Evolutionary conservation across 2,329 filamentous ascomycete species (phyloP).

Genomic region (Cordyceps fumosorosea): DNA sequence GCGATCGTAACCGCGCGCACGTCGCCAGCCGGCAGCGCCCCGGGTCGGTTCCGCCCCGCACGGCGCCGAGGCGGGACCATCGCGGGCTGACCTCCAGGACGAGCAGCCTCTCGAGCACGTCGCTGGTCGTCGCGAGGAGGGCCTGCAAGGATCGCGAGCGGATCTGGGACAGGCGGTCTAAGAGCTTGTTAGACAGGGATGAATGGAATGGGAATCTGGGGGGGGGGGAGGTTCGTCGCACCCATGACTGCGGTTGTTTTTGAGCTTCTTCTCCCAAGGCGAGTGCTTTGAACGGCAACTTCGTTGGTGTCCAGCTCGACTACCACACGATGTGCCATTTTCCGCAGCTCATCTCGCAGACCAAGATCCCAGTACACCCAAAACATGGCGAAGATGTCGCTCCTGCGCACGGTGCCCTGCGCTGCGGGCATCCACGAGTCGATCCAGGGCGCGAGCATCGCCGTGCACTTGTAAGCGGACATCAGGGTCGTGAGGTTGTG

Average conservation of each 20-base stretch:
- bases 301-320: not conserved
- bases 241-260: not conserved
- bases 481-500: not conserved
- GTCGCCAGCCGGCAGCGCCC: not conserved
- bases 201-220: too few species aligned
- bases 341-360: not conserved
- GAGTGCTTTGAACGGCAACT: not conserved
- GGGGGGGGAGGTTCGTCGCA: too few species aligned
- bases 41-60: not conserved
- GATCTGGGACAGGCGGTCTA: not conserved
- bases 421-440: not conserved
- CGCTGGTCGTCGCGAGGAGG: not conserved
- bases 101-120: not conserved
- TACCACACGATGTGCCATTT: not conserved
- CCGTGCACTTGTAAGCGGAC: not conserved
- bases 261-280: not conserved
- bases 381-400: not conserved
- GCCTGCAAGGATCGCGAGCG: not conserved
- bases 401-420: not conserved
- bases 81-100: not conserved
- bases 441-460: not conserved
- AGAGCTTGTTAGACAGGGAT: not conserved
- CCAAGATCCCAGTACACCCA: not conserved
- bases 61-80: not conserved
- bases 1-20: not conserved